Percentiles rank a stretch among this genome's conserved stretches.
These are phyloP conservation scores for Capsella bursapastoris DNA, from an alignment of 345 rosid genomes.

Conservation along the genomic window DNA sequence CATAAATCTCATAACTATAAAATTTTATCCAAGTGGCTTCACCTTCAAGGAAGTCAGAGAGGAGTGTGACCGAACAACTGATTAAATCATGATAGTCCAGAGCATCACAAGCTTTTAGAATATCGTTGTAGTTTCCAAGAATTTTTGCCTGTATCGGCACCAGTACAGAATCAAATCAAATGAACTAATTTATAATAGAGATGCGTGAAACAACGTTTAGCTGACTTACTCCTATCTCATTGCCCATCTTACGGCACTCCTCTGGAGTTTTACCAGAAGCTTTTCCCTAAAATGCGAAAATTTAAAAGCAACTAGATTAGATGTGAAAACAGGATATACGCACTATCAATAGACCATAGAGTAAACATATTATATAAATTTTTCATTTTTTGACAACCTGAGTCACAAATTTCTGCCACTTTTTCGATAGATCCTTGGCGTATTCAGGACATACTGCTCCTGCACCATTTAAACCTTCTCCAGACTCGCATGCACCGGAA, in stretches of 20 bases:
- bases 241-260: conserved; percentile 63
- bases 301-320: not conserved
- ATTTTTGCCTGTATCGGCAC: conserved; percentile 72
- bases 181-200: conserved; percentile 33
- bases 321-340: not conserved
- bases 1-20: conserved; percentile 18
- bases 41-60: conserved; percentile 85
- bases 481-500: conserved; percentile 46
- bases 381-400: conserved; percentile 57
- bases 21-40: conserved; percentile 26
- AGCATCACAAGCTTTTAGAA: conserved; percentile 79
- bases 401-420: conserved; percentile 90
- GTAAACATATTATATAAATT: conserved; percentile 1
- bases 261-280: conserved; percentile 82
- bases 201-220: conserved; percentile 32
- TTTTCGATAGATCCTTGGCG: conserved; percentile 79
- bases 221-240: conserved; percentile 78
- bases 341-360: conserved; percentile 17
- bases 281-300: conserved; percentile 67
- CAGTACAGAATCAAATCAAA: conserved; percentile 37
- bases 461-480: conserved; percentile 44
- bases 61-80: conserved; percentile 78
- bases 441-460: conserved; percentile 52
- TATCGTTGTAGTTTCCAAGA: conserved; percentile 67
- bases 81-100: conserved; percentile 95